Base-by-base conservation (phyloP, 352 stramenopile genomes). In the Phytophthora ramorum region DNA sequence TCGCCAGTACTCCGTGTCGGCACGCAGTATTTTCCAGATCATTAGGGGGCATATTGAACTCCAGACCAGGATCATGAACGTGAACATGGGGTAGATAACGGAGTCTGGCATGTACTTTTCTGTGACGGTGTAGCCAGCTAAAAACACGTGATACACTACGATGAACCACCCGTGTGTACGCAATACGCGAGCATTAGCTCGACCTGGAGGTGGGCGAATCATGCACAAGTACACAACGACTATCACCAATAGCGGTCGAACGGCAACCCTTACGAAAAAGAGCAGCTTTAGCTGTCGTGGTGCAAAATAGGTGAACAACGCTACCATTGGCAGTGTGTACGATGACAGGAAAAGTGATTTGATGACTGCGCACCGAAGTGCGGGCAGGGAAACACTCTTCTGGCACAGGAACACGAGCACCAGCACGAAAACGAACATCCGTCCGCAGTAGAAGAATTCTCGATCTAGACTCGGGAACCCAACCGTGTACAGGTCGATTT, bases 341-440 rank as follows among this genome's bases (percentile, higher is more conserved):
- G 43, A 70, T n/a, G 66, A 68, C 14, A 87, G 30, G n/a, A 76
- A 7, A 16, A 87, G 16, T 0, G 75, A 62, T 37, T 84, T 69
- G 7, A 66, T 10, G 7, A 78, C 45, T 0, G 69, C 66, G 4
- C 70, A 67, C 3, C 66, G 50, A 28, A 87, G 47, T 4, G 79
- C 75, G 13, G 75, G 75, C 0, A 71, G 46, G 3, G 79, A 87
- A 8, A 89, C 73, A 24, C 78, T 89, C 53, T 89, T 87, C 44
- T 85, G 75, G 9, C 73, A 63, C 47, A 89, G 30, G 43, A 83
- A 84, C 19, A 83, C 46, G 26, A 82, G 57, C 1, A 83, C 63
- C 16, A 79, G 61, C 3, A 79, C 48, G 30, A 87, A 83, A 1
- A 80, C 61, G 51, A 89, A 86, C 59, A 84, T 76, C 1, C 73